A percentile compares a stretch with the other conserved stretches of the same genome.
Evolutionary conservation across 805 yeast species (phyloP).

Genomic region (Candida michaelii): DNA sequence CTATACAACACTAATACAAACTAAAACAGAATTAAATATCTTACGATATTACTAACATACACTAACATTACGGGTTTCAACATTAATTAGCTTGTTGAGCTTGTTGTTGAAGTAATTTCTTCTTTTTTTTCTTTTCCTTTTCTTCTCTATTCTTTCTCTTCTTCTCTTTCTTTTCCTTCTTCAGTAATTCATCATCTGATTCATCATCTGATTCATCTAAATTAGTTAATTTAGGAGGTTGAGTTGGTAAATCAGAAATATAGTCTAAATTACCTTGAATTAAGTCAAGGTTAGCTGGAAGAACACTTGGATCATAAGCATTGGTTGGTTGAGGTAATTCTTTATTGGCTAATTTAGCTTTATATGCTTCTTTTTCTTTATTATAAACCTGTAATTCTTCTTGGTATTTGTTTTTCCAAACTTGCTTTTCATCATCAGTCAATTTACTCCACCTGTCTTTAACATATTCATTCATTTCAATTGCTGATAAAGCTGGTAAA

Average conservation of each 20-base stretch:
- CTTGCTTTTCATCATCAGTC: slow-evolving; percentile 65
- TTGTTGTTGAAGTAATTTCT: slow-evolving; percentile 11
- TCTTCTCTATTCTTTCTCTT: slow-evolving; percentile 23
- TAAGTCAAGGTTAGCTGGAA: slow-evolving; percentile 5
- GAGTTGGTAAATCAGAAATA: slow-evolving; percentile 14
- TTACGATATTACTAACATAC: slow-evolving; percentile 7
- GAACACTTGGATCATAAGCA: not conserved
- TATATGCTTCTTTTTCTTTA: slow-evolving; percentile 35
- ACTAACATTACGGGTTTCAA: not conserved
- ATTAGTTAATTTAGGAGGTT: slow-evolving; percentile 6
- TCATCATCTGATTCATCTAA: slow-evolving; percentile 8
- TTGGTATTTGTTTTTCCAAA: slow-evolving; percentile 63
- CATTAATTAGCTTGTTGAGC: not conserved
- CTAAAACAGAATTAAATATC: slow-evolving; percentile 6
- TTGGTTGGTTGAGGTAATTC: slow-evolving; percentile 2
- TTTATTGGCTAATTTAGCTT: slow-evolving; percentile 23
- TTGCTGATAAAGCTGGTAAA: slow-evolving; percentile 63
- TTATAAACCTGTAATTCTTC: slow-evolving; percentile 41
- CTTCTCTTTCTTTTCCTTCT: slow-evolving; percentile 53
- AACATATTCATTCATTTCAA: slow-evolving; percentile 77
- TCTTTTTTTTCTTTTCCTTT: slow-evolving; percentile 20
- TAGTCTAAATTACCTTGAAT: slow-evolving; percentile 13
- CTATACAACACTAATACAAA: slow-evolving; percentile 7
- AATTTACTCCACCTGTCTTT: slow-evolving; percentile 77
- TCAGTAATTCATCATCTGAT: slow-evolving; percentile 20